phyloP scores from a whole-genome alignment of 306 rosid species.

The Aeschynomene evenia region DNA sequence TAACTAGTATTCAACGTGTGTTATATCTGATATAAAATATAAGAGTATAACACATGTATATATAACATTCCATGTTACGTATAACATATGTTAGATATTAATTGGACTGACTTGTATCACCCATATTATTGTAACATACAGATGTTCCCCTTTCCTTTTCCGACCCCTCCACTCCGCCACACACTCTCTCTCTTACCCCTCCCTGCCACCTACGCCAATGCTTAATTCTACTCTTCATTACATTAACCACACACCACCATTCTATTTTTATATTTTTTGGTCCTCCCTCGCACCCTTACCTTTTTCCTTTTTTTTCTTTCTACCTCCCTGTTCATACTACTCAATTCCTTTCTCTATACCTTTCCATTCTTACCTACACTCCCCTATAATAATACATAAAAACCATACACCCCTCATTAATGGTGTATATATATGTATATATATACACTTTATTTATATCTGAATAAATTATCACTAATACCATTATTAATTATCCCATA shows the following conservation, averaged over 20 bases:
- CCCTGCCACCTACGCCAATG: slow-evolving; percentile 7
- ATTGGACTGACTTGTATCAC: no score
- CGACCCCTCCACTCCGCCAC: slow-evolving; percentile 7
- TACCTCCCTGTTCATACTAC: neutral
- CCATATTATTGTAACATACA: no score
- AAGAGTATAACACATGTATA: no score
- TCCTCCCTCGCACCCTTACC: neutral
- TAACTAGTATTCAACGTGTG: no score
- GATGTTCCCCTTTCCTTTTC: slow-evolving; percentile 15
- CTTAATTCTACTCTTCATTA: slow-evolving; percentile 2
- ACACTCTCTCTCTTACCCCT: neutral
- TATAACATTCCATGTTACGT: no score
- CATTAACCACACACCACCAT: neutral
- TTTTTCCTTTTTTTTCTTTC: neutral
- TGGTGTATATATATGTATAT: neutral
- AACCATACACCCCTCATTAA: neutral
- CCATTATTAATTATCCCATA: no score
- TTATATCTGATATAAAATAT: no score
- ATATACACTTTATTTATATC: no score
- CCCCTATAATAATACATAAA: neutral
- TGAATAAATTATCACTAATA: neutral
- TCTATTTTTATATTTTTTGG: no score
- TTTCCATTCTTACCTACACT: neutral
- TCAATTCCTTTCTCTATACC: neutral
- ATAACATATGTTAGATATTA: no score